These are phyloP conservation scores for Mortierella sp. DNA, from an alignment of 371 early-diverging fungal species.

Conservation along the genomic window DNA sequence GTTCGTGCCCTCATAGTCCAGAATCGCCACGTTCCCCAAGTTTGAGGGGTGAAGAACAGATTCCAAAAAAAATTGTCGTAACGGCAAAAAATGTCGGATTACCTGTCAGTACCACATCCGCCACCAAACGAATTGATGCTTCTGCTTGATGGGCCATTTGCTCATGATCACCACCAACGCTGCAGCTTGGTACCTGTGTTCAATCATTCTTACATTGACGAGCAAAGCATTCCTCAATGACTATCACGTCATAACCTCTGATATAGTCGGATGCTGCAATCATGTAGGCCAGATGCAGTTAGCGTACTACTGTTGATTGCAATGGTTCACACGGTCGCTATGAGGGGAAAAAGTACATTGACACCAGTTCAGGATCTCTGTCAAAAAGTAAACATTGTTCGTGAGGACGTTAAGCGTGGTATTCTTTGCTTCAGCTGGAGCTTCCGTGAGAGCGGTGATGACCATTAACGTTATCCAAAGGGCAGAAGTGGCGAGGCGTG, in stretches of 20 bases:
- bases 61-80: no score
- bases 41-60: no score
- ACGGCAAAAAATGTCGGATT: not conserved
- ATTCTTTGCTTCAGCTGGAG: not conserved
- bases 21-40: not conserved
- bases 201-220: conserved; percentile 14
- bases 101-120: conserved; percentile 41
- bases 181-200: no score
- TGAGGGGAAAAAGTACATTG: not conserved
- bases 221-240: conserved; percentile 28
- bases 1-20: conserved; percentile 25
- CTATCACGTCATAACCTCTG: conserved; percentile 19
- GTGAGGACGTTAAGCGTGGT: conserved; percentile 1
- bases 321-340: not conserved
- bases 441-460: no score
- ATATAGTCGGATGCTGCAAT: conserved; percentile 20
- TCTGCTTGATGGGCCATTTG: conserved; percentile 40
- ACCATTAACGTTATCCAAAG: not conserved
- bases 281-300: not conserved
- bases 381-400: conserved; percentile 16
- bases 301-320: not conserved
- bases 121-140: conserved; percentile 26
- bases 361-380: conserved; percentile 7
- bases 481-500: not conserved
- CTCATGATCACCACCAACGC: conserved; percentile 19